Evolutionary conservation across 495 filamentous ascomycete genomes (phyloP).

Genomic region (Penicillium longicatenatum): DNA sequence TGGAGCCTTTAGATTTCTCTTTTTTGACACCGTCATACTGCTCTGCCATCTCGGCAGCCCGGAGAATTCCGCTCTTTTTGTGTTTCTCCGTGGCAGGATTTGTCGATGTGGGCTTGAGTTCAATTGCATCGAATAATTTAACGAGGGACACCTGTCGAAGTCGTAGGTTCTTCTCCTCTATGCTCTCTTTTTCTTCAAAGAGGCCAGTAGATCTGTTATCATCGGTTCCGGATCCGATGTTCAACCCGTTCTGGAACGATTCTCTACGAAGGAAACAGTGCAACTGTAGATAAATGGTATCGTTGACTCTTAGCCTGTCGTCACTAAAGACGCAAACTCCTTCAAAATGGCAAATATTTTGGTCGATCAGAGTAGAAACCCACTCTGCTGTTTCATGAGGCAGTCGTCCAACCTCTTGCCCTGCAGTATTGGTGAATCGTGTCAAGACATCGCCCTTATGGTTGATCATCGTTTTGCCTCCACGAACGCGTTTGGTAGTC

Average conservation of each 20-base stretch:
- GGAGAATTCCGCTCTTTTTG: slow-evolving; percentile 78
- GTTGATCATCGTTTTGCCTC: slow-evolving; percentile 50
- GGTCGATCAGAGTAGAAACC: slow-evolving; percentile 91
- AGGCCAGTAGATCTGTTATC: slow-evolving; percentile 72
- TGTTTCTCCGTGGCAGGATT: slow-evolving; percentile 67
- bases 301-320: slow-evolving; percentile 81
- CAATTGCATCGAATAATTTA: slow-evolving; percentile 86
- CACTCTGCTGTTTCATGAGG: slow-evolving; percentile 89
- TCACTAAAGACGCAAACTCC: slow-evolving; percentile 89
- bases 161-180: slow-evolving; percentile 82
- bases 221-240: slow-evolving; percentile 53
- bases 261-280: slow-evolving; percentile 72
- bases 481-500: slow-evolving; percentile 52
- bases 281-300: slow-evolving; percentile 89
- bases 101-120: slow-evolving; percentile 63
- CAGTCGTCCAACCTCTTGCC: slow-evolving; percentile 85
- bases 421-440: slow-evolving; percentile 80
- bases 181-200: slow-evolving; percentile 82
- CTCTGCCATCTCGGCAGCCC: slow-evolving; percentile 83
- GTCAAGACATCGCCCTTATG: slow-evolving; percentile 81
- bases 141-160: slow-evolving; percentile 85
- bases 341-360: slow-evolving; percentile 85
- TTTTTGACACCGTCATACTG: slow-evolving; percentile 71
- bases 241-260: slow-evolving; percentile 66
- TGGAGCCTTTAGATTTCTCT: slow-evolving; percentile 34